These are phyloP conservation scores for Scedosporium boydii DNA, from an alignment of 2,329 filamentous ascomycete species.

Conservation along the genomic window DNA sequence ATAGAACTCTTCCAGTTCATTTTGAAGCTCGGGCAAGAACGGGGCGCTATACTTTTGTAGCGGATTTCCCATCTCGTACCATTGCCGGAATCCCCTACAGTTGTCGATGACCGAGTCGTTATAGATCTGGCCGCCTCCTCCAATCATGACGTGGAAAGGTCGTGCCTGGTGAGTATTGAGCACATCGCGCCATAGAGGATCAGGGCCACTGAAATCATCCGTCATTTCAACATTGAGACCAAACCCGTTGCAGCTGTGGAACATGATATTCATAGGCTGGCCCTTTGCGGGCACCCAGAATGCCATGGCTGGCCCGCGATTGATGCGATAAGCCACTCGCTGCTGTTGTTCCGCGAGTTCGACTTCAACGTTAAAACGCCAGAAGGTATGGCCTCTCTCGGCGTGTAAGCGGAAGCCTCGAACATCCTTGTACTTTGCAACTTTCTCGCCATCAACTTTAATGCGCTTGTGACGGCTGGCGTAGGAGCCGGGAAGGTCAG, in stretches of 20 bases:
- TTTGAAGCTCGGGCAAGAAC: constrained; percentile 74
- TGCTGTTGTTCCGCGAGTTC: constrained; percentile 71
- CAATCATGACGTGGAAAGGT: constrained; percentile 97
- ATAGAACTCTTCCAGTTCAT: constrained; percentile 82
- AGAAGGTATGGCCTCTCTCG: constrained; percentile 86
- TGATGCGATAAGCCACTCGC: constrained; percentile 91
- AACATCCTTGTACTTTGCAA: constrained; percentile 74
- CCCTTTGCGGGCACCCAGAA: constrained; percentile 89
- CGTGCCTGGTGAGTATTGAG: constrained; percentile 82
- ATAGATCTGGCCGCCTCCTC: constrained; percentile 94
- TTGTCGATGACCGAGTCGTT: constrained; percentile 77
- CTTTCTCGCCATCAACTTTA: constrained; percentile 66
- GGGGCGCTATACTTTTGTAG: constrained; percentile 68
- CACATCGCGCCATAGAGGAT: constrained; percentile 94
- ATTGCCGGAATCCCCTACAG: constrained; percentile 68
- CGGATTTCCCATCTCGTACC: constrained; percentile 73
- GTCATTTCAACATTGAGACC: constrained; percentile 62
- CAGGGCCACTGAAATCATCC: constrained; percentile 77
- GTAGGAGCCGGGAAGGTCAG: constrained; percentile 44
- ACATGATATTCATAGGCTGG: constrained; percentile 97
- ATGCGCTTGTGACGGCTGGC: constrained; percentile 42
- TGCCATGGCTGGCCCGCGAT: constrained; percentile 74
- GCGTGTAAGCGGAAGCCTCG: constrained; percentile 72
- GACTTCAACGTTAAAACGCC: constrained; percentile 92
- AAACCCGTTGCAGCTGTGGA: constrained; percentile 96